Evolutionary conservation across 352 stramenopile genomes (phyloP).

Genomic region (Globisporangium okanoganense): DNA sequence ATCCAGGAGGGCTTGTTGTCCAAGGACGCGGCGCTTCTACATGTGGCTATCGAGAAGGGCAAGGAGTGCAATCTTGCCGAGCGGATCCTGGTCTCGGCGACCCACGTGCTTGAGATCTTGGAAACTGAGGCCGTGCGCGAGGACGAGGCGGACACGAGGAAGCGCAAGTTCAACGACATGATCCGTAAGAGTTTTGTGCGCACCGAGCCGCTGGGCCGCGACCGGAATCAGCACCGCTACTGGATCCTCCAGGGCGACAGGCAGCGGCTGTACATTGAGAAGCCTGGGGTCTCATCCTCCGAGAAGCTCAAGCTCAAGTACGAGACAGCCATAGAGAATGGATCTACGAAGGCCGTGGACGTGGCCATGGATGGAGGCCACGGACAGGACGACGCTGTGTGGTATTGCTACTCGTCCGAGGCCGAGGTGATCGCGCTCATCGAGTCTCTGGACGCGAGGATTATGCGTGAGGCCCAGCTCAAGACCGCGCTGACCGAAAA

Average conservation of each 20-base stretch:
- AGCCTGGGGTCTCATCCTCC: slow-evolving; percentile 23
- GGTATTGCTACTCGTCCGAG: slow-evolving; percentile 68
- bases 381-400: slow-evolving; percentile 29
- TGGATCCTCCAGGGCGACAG: slow-evolving; percentile 75
- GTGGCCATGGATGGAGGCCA: not conserved
- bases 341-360: not conserved
- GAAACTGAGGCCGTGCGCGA: slow-evolving; percentile 64
- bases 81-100: slow-evolving; percentile 63
- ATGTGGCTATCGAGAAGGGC: slow-evolving; percentile 61
- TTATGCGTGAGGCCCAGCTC: slow-evolving; percentile 47
- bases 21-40: slow-evolving; percentile 54
- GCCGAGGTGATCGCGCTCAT: slow-evolving; percentile 57
- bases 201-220: slow-evolving; percentile 66
- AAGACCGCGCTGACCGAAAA: slow-evolving; percentile 51
- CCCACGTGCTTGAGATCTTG: slow-evolving; percentile 73
- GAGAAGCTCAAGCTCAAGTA: slow-evolving; percentile 50
- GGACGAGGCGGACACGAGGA: slow-evolving; percentile 55
- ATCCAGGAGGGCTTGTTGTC: slow-evolving; percentile 61
- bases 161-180: slow-evolving; percentile 55
- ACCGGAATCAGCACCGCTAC: slow-evolving; percentile 54
- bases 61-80: slow-evolving; percentile 63
- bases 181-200: slow-evolving; percentile 71
- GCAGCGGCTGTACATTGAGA: slow-evolving; percentile 67
- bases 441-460: slow-evolving; percentile 45
- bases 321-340: slow-evolving; percentile 18